Base-by-base conservation (phyloP, 768 basidiomycete species). In the Dioszegia crocea region DNA sequence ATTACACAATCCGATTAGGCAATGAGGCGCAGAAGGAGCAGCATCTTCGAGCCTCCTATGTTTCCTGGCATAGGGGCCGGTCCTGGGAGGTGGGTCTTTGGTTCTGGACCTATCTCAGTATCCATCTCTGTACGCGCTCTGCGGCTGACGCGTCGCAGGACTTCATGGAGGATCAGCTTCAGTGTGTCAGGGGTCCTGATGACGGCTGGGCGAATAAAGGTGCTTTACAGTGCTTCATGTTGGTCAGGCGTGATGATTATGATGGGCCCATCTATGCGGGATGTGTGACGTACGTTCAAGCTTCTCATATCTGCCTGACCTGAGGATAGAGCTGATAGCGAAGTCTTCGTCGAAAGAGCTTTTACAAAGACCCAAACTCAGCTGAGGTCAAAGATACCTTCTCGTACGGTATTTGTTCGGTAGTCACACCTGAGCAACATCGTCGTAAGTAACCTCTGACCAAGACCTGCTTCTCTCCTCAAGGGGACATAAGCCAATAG, bases 241-340 rank as follows among this genome's bases (percentile, higher is more conserved):
- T 72, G 2, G 70, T 72, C 10, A 48, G 40, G 27, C 21, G 46
- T 4, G 60, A 65, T 56, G 62, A 63, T 27, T 51, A 27, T 6
- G 31, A 61, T 23, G 70, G 68, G 12, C 52, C 60, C 4, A 64
- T 70, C 29, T 70, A 67, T 27, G 59, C 70, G n/a, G 67, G 58
- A 8, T 72, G 70, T 39, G 64, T 62, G 41, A 70, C 64, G 68
- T 66, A 31, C 16, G 54, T 52, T n/a, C 2, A 14, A 10, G 3
- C 17, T 12, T 12, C 27, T 31, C 4, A 31, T 17, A 29, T 23
- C 9, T 26, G 4, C 23, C 47, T n/a, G n/a, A n/a, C n/a, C n/a
- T n/a, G n/a, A n/a, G n/a, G n/a, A n/a, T n/a, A n/a, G n/a, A n/a
- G n/a, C n/a, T n/a, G n/a, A n/a, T n/a, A n/a, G n/a, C n/a, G n/a